phyloP scores from a whole-genome alignment of 495 filamentous ascomycete species.

The Penicillium nucicola region DNA sequence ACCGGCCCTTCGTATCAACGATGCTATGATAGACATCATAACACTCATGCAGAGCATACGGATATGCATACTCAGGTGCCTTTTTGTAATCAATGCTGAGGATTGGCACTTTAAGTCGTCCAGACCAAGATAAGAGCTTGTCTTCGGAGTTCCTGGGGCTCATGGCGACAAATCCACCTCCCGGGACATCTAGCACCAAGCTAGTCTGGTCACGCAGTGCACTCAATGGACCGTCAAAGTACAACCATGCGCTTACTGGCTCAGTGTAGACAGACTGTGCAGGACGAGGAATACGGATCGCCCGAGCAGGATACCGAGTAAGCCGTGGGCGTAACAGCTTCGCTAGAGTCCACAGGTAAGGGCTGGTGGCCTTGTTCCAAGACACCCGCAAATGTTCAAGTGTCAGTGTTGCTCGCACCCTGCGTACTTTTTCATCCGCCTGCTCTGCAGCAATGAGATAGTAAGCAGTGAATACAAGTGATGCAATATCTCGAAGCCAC shows the following conservation, averaged over 20 bases:
- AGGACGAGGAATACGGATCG: slow-evolving; percentile 80
- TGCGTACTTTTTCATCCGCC: slow-evolving; percentile 95
- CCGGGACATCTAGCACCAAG: slow-evolving; percentile 87
- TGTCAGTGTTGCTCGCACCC: slow-evolving; percentile 79
- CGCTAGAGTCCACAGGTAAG: slow-evolving; percentile 70
- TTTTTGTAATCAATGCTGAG: slow-evolving; percentile 92
- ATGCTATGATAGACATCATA: slow-evolving; percentile 90
- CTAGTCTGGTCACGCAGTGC: slow-evolving; percentile 72
- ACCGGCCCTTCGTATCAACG: slow-evolving; percentile 70
- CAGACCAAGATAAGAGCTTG: slow-evolving; percentile 86
- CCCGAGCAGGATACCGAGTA: slow-evolving; percentile 73
- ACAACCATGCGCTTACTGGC: slow-evolving; percentile 84
- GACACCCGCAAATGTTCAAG: slow-evolving; percentile 89
- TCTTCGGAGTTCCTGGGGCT: slow-evolving; percentile 86
- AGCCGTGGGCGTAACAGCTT: slow-evolving; percentile 71
- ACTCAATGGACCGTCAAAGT: slow-evolving; percentile 84
- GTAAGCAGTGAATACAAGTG: slow-evolving; percentile 78
- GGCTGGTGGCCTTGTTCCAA: slow-evolving; percentile 91
- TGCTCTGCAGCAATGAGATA: slow-evolving; percentile 91
- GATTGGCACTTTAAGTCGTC: slow-evolving; percentile 76
- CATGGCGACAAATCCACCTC: slow-evolving; percentile 96
- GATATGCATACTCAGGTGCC: slow-evolving; percentile 92
- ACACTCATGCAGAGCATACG: slow-evolving; percentile 92
- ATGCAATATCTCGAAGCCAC: slow-evolving; percentile 77
- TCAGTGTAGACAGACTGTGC: slow-evolving; percentile 73